Evolutionary conservation across 805 yeast genomes (phyloP).

Genomic region (Saturnispora diversa): DNA sequence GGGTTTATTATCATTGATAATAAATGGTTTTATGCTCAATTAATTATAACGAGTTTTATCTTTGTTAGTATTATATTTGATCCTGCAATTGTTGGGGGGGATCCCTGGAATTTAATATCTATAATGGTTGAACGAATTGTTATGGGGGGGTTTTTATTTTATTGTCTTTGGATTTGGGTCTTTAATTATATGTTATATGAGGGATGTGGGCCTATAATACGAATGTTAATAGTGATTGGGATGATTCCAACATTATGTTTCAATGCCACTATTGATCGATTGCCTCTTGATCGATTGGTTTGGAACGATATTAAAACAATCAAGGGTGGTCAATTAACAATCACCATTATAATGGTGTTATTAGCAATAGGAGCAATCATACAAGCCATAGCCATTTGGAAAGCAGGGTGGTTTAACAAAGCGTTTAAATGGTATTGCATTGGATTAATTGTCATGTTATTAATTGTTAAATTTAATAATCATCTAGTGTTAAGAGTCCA

Average conservation of each 20-base stretch:
- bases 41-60: background rate
- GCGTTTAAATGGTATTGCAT: constrained; percentile 48
- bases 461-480: constrained; percentile 36
- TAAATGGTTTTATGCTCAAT: background rate
- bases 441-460: constrained; percentile 38
- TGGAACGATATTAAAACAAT: constrained; percentile 60
- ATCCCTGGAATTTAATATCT: constrained; percentile 43
- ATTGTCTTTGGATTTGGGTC: constrained; percentile 22
- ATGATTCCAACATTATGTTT: constrained; percentile 41
- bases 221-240: constrained; percentile 2
- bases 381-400: constrained; percentile 78
- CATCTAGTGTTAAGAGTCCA: constrained; percentile 70
- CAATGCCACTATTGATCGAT: constrained; percentile 78
- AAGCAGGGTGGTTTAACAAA: constrained; percentile 55
- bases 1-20: background rate
- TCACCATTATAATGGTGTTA: constrained; percentile 39
- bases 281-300: constrained; percentile 83
- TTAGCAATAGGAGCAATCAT: constrained; percentile 50
- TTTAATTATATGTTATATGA: constrained; percentile 3
- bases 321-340: constrained; percentile 69
- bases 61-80: constrained; percentile 4
- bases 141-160: constrained; percentile 40
- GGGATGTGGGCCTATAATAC: background rate
- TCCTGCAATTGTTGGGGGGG: background rate
- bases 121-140: constrained; percentile 58